Conservation (phyloP, 2,329 filamentous ascomycete species). For the Aureobasidium sp. region DNA sequence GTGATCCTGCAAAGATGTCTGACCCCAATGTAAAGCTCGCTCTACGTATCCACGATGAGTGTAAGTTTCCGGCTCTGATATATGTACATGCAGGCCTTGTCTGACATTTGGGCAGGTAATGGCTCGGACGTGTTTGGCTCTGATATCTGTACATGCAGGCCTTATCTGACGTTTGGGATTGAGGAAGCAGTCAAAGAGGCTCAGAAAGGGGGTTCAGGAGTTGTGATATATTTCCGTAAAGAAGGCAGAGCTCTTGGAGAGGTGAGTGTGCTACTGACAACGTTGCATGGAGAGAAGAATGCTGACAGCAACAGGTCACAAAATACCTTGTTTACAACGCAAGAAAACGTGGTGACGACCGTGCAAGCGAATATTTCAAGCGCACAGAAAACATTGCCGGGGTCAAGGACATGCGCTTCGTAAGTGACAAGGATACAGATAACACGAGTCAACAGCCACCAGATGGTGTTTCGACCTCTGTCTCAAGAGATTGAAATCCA, state of each 20-base stretch:
- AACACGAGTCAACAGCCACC: too few species aligned
- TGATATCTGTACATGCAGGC: conserved; percentile 93
- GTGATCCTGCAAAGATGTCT: conserved; percentile 87
- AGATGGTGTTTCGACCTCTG: too few species aligned
- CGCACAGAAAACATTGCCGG: conserved; percentile 97
- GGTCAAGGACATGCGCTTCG: conserved; percentile 90
- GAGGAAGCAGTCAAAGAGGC: conserved; percentile 97
- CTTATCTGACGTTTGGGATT: conserved; percentile 93
- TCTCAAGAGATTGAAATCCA: too few species aligned
- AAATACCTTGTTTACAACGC: conserved; percentile 81
- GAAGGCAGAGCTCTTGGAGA: conserved; percentile 91
- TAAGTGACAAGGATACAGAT: too few species aligned
- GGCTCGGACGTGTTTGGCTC: conserved; percentile 96
- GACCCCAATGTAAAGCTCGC: conserved; percentile 74
- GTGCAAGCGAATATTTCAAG: conserved; percentile 86
- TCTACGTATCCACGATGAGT: conserved; percentile 64
- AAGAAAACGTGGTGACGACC: conserved; percentile 67
- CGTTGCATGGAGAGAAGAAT: not conserved
- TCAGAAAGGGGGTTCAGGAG: conserved; percentile 83
- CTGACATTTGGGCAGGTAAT: conserved; percentile 52
- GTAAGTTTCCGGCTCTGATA: not conserved
- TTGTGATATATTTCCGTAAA: conserved; percentile 98
- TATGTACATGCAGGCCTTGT: too few species aligned
- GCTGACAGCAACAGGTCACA: conserved; percentile 49
- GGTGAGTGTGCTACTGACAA: conserved; percentile 39